Evolutionary conservation across 371 early-diverging fungal genomes (phyloP).

Genomic region (Rhizopus sp.): DNA sequence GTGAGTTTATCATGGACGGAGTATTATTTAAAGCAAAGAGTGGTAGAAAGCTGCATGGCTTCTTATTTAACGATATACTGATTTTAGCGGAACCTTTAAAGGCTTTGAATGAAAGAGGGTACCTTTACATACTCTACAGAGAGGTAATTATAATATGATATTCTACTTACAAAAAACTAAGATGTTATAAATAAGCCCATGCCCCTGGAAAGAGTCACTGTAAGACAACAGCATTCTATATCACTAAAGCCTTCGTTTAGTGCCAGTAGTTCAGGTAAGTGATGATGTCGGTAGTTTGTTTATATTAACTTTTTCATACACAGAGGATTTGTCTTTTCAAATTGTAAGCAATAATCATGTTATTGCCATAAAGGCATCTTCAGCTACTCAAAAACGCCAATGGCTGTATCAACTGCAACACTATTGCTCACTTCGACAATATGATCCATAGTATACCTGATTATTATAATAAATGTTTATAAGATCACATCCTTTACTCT

Average conservation of each 20-base stretch:
- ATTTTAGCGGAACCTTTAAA: slow-evolving; percentile 62
- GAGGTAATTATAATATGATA: slow-evolving; percentile 42
- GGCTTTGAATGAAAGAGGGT: slow-evolving; percentile 42
- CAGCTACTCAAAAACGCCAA: slow-evolving; percentile 58
- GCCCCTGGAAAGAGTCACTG: slow-evolving; percentile 27
- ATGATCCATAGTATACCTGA: slow-evolving; percentile 8
- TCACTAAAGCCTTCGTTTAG: slow-evolving; percentile 37
- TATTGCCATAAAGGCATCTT: slow-evolving; percentile 60
- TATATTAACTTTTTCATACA: not conserved
- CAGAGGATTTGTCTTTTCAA: slow-evolving; percentile 64
- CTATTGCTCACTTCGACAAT: slow-evolving; percentile 38
- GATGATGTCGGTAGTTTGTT: not conserved
- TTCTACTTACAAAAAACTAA: not conserved
- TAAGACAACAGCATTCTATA: slow-evolving; percentile 35
- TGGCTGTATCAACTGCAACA: slow-evolving; percentile 65
- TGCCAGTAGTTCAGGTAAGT: slow-evolving; percentile 7
- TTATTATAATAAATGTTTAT: no score
- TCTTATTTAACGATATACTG: slow-evolving; percentile 87
- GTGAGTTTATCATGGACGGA: slow-evolving; percentile 85
- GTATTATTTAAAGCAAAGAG: slow-evolving; percentile 80
- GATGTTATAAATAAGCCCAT: slow-evolving; percentile 25
- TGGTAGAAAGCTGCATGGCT: slow-evolving; percentile 81
- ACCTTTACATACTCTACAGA: slow-evolving; percentile 58
- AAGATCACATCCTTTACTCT: no score
- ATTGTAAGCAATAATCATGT: slow-evolving; percentile 58